Conservation (phyloP, 2,329 filamentous ascomycete genomes). For the Phaeoacremonium minimum region DNA sequence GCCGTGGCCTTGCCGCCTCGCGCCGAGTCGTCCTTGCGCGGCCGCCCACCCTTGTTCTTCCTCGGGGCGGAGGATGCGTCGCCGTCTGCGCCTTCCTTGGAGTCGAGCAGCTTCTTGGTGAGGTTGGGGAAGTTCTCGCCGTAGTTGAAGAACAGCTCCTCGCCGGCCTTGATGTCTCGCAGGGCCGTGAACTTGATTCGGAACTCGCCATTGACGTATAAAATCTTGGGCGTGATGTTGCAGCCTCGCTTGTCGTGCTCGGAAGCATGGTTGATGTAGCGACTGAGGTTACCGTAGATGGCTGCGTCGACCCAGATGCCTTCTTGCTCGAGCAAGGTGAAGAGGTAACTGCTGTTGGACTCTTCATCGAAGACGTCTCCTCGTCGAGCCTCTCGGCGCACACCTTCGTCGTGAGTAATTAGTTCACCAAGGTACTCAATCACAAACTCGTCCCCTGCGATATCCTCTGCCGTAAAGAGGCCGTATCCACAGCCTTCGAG, state of each 20-base stretch:
- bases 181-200: conserved; percentile 71
- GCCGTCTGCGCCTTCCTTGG: conserved; percentile 26
- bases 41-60: conserved; percentile 6
- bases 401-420: conserved; percentile 64
- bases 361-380: conserved; percentile 59
- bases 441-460: conserved; percentile 66
- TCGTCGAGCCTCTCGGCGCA: conserved; percentile 59
- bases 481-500: conserved; percentile 69
- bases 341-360: conserved; percentile 61
- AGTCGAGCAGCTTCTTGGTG: conserved; percentile 45
- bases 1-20: conserved; percentile 6
- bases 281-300: conserved; percentile 72
- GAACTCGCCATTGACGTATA: conserved; percentile 71
- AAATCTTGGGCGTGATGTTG: conserved; percentile 59
- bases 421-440: conserved; percentile 80
- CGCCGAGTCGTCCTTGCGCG: conserved; percentile 1
- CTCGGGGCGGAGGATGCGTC: background rate
- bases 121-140: conserved; percentile 64
- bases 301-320: conserved; percentile 70
- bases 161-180: conserved; percentile 62
- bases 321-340: conserved; percentile 55
- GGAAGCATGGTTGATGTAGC: conserved; percentile 77
- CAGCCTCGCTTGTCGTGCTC: conserved; percentile 47
- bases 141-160: conserved; percentile 81
- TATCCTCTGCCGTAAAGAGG: conserved; percentile 66